Evolutionary conservation across 805 yeast genomes (phyloP), one percentile per base, ranked within the genome.

Genomic region (Candida broadrunensis): DNA sequence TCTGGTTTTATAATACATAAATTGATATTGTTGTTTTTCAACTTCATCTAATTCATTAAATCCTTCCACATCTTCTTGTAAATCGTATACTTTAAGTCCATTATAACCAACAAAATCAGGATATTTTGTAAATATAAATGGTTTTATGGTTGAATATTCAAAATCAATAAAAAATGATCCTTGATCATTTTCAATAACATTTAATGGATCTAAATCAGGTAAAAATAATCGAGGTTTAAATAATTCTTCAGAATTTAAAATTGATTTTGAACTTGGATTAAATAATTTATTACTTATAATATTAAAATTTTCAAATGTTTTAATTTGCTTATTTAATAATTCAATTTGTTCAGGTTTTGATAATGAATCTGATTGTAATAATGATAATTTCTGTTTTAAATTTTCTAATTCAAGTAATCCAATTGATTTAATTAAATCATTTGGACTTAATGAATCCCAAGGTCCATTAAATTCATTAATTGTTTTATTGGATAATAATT

Each of bases 131-230:
- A 88, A 76, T 37, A 88, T 69, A 54, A 85, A 85, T 36, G 99
- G 98, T 58, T 87, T 85, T 47, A 88, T 80, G 14, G 81, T 61
- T 9, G 90, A 62, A 51, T 84, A 82, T 65, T 93, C 98, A 57
- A 90, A 84, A 64, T 91, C 99, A 39, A 89, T 56, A 46, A 89
- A 80, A 52, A 73, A 77, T 15, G 69, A 67, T 7, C 58, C 61
- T 20, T 48, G 52, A 32, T 61, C 56, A 24, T 60, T 58, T 11
- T 72, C 65, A 34, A 89, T 70, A 7, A 88, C 87, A 57, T 91
- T 91, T 78, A 90, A 73, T 17, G 99, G 98, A 60, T 88, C 95
- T 49, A 93, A 66, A 60, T 93, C 98, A 4, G 97, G 91, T 47
- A 81, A 74, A 48, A 68, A 78, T 39, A 91, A 66, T 51, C 91